Base-by-base conservation (phyloP, 371 early-diverging fungal species). In the Lichtheimia ornata region DNA sequence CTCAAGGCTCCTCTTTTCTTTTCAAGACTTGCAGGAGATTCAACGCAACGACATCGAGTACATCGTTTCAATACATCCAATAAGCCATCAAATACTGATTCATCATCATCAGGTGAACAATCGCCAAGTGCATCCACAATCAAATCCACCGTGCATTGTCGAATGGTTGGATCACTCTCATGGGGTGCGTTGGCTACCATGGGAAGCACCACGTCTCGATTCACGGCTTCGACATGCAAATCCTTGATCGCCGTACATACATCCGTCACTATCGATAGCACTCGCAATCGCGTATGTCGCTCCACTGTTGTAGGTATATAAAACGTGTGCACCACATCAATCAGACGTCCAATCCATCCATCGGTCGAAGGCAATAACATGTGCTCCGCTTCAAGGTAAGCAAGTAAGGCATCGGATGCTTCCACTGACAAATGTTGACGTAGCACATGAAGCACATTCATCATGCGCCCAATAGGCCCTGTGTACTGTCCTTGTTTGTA, bases 281-380 rank as follows among this genome's bases (percentile, higher is more conserved):
- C 84, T 5, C 76, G 80, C 24, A 84, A 57, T 14, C 86, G 75
- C 5, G 85, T 65, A 1, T 67, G 67, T 51, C 61, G 69, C 40
- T 59, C 78, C 63, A 59, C 60, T 61, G 45, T 66, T 54, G 60
- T 68, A 62, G 70, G 58, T 59, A 85, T 81, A 43, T 81, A 87
- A 50, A 87, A 91, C 5, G 81, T 69, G 17, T 79, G 76, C 44
- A 81, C 74, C 15, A 87, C 61, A 53, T 83, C 82, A 41, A 73
- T 69, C 17, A 91, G 69, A n/a, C 76, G 64, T 17, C 72, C 75
- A 9, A 88, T 62, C 87, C 89, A 91, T 61, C 78, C 65, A 12
- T 84, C 74, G 27, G 86, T 81, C 22, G 87, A 88, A 12, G 91
- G 88, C 25, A 87, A 74, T 42, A 90, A 75, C 6, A 73, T 60